These are phyloP conservation scores for Aspergillus incahuasiensis DNA, from an alignment of 495 filamentous ascomycete species.

Conservation along the genomic window DNA sequence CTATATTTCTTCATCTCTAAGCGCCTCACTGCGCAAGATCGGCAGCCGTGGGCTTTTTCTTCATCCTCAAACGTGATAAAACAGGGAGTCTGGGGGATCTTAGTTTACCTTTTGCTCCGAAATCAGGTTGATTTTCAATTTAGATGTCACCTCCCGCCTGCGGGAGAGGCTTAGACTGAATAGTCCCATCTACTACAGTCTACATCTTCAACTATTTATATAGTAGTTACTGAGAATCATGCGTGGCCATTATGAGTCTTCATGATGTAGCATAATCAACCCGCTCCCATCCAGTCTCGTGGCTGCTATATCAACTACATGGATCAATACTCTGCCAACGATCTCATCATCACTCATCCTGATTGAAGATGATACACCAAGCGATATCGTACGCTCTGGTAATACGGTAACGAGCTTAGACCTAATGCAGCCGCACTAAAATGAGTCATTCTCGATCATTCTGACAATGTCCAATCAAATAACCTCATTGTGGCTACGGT, in stretches of 20 bases:
- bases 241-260: constrained; percentile 9
- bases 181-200: neutral
- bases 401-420: neutral
- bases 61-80: constrained; percentile 6
- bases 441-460: neutral
- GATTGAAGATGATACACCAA: neutral
- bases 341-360: neutral
- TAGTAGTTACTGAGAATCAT: neutral
- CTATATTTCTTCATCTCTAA: constrained; percentile 12
- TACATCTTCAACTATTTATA: neutral
- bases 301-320: no score
- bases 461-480: neutral
- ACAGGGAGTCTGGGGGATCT: no score
- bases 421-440: neutral
- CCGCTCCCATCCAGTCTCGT: no score
- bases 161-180: neutral
- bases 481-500: neutral
- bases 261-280: constrained; percentile 1
- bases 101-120: neutral
- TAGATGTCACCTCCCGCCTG: neutral
- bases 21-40: constrained; percentile 18
- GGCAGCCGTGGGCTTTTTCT: constrained; percentile 14
- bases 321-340: neutral
- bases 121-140: neutral
- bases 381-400: neutral